Evolutionary conservation across 148 eudicot species (phyloP).

Genomic region (Rhododendron vialii): DNA sequence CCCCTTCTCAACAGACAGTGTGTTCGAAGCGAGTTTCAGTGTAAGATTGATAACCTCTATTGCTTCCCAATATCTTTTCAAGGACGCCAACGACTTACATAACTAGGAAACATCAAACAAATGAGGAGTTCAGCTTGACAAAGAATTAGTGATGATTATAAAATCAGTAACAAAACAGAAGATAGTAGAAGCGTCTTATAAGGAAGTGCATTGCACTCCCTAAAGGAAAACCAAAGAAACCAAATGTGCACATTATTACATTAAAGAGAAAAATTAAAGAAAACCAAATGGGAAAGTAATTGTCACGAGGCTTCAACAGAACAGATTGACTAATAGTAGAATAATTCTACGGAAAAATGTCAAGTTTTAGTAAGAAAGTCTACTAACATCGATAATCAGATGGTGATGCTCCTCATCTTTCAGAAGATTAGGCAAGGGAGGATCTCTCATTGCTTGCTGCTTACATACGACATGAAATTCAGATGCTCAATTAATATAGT

Average conservation of each 20-base stretch:
- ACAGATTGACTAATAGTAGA: neutral
- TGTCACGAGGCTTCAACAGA: neutral
- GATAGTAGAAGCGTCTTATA: neutral
- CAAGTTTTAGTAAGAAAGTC: slow-evolving; percentile 3
- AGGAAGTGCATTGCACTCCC: neutral
- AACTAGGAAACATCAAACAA: slow-evolving; percentile 36
- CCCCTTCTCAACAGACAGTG: slow-evolving; percentile 52
- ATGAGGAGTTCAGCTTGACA: slow-evolving; percentile 8
- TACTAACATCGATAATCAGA: slow-evolving; percentile 77
- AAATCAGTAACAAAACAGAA: neutral
- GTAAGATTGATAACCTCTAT: slow-evolving; percentile 58
- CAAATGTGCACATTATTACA: neutral
- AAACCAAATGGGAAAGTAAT: neutral
- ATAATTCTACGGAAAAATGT: neutral
- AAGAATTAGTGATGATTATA: neutral
- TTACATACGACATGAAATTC: slow-evolving; percentile 7
- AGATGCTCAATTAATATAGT: slow-evolving; percentile 1
- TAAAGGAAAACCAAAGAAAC: neutral
- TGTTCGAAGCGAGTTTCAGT: slow-evolving; percentile 54
- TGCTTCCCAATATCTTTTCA: slow-evolving; percentile 73
- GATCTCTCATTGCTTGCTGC: slow-evolving; percentile 52
- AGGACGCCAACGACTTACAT: slow-evolving; percentile 59
- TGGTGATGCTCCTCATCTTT: slow-evolving; percentile 67
- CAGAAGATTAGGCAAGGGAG: slow-evolving; percentile 79
- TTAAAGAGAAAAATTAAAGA: neutral